Percentiles rank a stretch among this genome's conserved stretches.
These are phyloP conservation scores for Leccinum brunneo-olivaceum DNA, from an alignment of 1,284 basidiomycete genomes.

Conservation along the genomic window DNA sequence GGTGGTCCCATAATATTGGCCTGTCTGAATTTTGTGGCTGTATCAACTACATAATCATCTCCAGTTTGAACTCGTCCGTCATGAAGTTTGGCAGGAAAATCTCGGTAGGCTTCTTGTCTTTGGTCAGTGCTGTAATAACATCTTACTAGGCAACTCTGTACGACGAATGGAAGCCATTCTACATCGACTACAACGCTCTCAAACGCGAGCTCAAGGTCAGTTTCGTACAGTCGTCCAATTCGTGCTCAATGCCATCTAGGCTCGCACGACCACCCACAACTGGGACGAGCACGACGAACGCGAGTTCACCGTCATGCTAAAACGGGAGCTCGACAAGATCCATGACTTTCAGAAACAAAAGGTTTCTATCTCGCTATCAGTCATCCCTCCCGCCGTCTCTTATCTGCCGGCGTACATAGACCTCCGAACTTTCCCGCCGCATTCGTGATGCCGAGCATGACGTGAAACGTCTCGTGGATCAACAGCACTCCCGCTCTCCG, in stretches of 20 bases:
- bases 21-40: no score
- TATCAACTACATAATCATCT: no score
- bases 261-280: constrained; percentile 47
- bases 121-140: neutral
- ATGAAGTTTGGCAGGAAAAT: constrained; percentile 93
- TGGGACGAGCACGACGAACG: constrained; percentile 81
- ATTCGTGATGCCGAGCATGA: constrained; percentile 78
- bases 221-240: constrained; percentile 4
- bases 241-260: constrained; percentile 30
- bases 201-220: constrained; percentile 89
- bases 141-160: constrained; percentile 68
- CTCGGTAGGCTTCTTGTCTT: constrained; percentile 43
- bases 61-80: no score
- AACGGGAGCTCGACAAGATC: constrained; percentile 90
- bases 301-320: constrained; percentile 74
- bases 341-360: constrained; percentile 93
- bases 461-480: constrained; percentile 70
- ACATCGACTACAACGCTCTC: constrained; percentile 83
- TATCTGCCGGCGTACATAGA: constrained; percentile 39
- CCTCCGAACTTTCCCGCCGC: constrained; percentile 73
- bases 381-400: constrained; percentile 1
- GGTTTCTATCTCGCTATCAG: constrained; percentile 35
- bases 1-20: constrained; percentile 4
- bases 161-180: constrained; percentile 85
- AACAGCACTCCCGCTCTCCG: constrained; percentile 33